Evolutionary conservation across 2,329 filamentous ascomycete species (phyloP).

Genomic region (Colletotrichum sojae): DNA sequence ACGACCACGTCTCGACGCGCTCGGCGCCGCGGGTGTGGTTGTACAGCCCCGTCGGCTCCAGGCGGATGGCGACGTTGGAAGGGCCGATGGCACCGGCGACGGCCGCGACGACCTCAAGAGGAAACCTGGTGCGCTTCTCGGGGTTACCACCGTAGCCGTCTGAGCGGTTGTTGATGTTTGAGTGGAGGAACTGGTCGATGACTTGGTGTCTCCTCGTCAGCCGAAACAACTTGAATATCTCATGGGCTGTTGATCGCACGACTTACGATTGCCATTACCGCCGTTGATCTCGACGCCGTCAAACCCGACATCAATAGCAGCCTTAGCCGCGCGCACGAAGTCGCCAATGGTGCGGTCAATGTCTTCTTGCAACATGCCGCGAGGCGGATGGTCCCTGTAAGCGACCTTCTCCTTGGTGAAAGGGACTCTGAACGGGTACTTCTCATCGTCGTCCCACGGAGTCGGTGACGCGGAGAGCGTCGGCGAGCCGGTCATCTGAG

Average conservation of each 20-base stretch:
- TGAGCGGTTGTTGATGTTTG: conserved; percentile 47
- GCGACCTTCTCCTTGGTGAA: conserved; percentile 37
- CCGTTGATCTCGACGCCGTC: conserved; percentile 61
- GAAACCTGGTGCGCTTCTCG: conserved; percentile 49
- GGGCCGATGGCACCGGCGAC: conserved; percentile 47
- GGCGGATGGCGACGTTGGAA: conserved; percentile 45
- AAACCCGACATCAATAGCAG: conserved; percentile 58
- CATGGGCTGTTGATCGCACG: background rate
- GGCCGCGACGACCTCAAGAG: conserved; percentile 49
- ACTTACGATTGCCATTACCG: conserved; percentile 43
- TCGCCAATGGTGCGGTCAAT: conserved; percentile 46
- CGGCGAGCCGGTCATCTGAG: conserved; percentile 39
- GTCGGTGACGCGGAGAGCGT: conserved; percentile 36
- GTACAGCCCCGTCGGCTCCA: conserved; percentile 60
- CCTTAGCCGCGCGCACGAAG: conserved; percentile 44
- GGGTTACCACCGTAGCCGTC: conserved; percentile 50
- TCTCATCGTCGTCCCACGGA: conserved; percentile 42
- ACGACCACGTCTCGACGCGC: conserved; percentile 62
- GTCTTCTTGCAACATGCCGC: conserved; percentile 53
- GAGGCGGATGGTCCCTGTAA: conserved; percentile 52
- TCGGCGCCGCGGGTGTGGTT: conserved; percentile 61
- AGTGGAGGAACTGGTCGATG: conserved; percentile 43
- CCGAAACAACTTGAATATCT: background rate
- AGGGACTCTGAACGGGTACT: conserved; percentile 40
- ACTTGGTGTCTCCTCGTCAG: conserved; percentile 6